Conservation (phyloP, 83 land plant genomes). For the Picea abies region DNA sequence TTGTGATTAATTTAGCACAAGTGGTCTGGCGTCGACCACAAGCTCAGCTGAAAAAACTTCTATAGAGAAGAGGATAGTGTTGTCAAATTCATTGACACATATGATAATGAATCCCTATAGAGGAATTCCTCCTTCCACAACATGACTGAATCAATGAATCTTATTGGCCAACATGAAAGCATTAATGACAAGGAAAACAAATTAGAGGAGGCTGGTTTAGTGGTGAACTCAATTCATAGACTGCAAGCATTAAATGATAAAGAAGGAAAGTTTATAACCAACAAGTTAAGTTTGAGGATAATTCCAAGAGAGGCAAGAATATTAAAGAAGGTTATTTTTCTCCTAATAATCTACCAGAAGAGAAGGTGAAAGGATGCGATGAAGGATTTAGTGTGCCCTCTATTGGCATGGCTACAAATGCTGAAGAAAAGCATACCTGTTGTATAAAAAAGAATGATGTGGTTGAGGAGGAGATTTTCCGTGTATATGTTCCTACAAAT, state of each 20-base stretch:
- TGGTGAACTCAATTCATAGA: neutral
- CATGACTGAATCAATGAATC: neutral
- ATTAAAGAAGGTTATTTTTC: constrained; percentile 15
- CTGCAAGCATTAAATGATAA: neutral
- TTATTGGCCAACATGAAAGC: neutral
- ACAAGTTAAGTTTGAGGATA: neutral
- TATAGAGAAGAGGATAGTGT: too few relatives aligned
- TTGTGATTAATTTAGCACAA: too few relatives aligned
- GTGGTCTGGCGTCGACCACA: too few relatives aligned
- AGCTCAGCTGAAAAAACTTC: too few relatives aligned
- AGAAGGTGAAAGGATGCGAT: constrained; percentile 26
- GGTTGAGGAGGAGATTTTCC: too few relatives aligned
- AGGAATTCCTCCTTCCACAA: constrained; percentile 4
- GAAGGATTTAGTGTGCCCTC: constrained; percentile 32
- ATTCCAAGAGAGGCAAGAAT: neutral
- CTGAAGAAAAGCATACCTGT: constrained; percentile 34
- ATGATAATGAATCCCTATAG: neutral
- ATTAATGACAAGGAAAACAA: neutral
- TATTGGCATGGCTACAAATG: constrained; percentile 63
- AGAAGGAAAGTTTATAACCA: neutral
- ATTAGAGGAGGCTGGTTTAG: neutral
- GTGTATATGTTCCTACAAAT: too few relatives aligned
- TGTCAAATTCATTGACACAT: too few relatives aligned
- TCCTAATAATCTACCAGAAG: constrained; percentile 7
- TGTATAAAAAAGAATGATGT: too few relatives aligned